Percentiles rank a stretch among this genome's conserved stretches.
phyloP scores from a whole-genome alignment of 2,329 filamentous ascomycete genomes.

The Microcyclosporella mali region DNA sequence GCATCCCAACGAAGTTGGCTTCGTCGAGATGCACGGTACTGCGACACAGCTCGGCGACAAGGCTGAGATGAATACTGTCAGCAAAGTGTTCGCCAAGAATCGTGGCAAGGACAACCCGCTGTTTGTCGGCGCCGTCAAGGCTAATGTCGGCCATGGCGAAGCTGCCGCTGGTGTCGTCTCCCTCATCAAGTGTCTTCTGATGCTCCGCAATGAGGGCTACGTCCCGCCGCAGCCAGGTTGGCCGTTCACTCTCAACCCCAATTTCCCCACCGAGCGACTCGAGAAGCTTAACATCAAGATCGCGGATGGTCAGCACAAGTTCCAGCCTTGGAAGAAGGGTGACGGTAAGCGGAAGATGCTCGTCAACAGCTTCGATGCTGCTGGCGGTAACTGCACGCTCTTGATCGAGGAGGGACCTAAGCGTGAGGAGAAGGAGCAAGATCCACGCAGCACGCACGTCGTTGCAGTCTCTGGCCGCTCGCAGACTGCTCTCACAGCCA shows the following conservation, averaged over 20 bases:
- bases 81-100: conserved; percentile 7
- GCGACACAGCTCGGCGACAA: conserved; percentile 16
- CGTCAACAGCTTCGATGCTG: conserved; percentile 66
- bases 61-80: conserved; percentile 13
- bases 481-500: neutral
- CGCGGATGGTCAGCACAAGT: conserved; percentile 49
- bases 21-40: conserved; percentile 18
- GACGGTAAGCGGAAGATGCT: conserved; percentile 35
- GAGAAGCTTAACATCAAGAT: conserved; percentile 41
- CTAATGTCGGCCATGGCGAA: conserved; percentile 29
- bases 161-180: conserved; percentile 40
- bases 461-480: neutral
- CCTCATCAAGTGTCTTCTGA: conserved; percentile 60
- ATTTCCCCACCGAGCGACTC: conserved; percentile 38
- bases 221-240: neutral
- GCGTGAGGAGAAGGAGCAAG: neutral
- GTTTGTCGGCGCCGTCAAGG: conserved; percentile 23
- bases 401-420: conserved; percentile 41
- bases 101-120: conserved; percentile 14
- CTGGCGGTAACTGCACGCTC: conserved; percentile 65
- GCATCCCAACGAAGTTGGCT: conserved; percentile 11
- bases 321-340: conserved; percentile 34
- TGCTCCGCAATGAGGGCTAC: conserved; percentile 32
- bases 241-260: neutral
- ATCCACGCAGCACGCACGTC: neutral